Conservation (phyloP, 2,329 filamentous ascomycete species). For the Fusarium metavorans region DNA sequence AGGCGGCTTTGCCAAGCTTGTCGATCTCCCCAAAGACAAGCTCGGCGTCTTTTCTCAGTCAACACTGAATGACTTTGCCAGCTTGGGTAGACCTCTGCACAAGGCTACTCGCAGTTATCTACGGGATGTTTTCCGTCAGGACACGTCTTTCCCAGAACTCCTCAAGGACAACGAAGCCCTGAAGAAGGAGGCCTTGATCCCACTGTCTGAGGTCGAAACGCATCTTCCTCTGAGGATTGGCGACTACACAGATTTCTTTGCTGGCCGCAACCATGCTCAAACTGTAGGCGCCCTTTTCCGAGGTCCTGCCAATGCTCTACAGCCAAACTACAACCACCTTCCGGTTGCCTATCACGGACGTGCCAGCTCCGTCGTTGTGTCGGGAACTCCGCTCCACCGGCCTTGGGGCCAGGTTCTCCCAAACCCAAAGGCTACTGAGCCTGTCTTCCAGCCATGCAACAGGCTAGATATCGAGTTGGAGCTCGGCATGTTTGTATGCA, state of each 20-base stretch:
- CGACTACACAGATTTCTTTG: constrained; percentile 89
- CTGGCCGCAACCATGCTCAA: constrained; percentile 81
- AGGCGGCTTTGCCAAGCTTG: constrained; percentile 53
- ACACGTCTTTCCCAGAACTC: constrained; percentile 57
- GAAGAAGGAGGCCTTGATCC: constrained; percentile 45
- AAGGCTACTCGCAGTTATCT: constrained; percentile 77
- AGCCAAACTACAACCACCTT: constrained; percentile 84
- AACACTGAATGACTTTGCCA: constrained; percentile 50
- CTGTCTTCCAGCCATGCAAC: constrained; percentile 69
- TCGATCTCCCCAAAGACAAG: constrained; percentile 41
- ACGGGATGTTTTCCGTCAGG: constrained; percentile 67
- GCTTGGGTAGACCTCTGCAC: constrained; percentile 74
- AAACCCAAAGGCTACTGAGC: constrained; percentile 57
- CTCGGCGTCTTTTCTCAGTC: constrained; percentile 44
- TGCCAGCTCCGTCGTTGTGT: constrained; percentile 80
- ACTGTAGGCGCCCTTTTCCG: constrained; percentile 77
- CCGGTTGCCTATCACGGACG: constrained; percentile 86
- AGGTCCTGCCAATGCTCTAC: constrained; percentile 77
- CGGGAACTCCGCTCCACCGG: constrained; percentile 77
- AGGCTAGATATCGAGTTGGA: constrained; percentile 82
- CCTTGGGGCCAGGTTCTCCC: constrained; percentile 79
- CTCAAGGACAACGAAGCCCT: constrained; percentile 52
- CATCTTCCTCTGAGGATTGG: constrained; percentile 83
- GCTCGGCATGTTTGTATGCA: constrained; percentile 79
- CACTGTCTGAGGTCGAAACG: constrained; percentile 62